Evolutionary conservation across 768 basidiomycete genomes (phyloP).

Genomic region (Steccherinum ochraceum): DNA sequence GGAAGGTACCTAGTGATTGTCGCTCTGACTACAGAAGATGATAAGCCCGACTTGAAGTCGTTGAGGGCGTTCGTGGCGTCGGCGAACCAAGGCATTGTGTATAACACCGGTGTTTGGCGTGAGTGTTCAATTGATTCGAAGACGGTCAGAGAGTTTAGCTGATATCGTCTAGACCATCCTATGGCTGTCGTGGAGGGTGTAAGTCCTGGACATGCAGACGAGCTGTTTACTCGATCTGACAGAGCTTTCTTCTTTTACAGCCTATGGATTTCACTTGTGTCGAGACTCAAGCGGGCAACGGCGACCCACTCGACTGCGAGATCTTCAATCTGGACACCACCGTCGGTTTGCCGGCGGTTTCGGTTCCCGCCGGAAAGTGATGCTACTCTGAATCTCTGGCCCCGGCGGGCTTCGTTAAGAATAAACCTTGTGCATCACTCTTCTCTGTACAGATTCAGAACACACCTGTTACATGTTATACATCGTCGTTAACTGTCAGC

Average conservation of each 20-base stretch:
- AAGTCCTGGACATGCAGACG: slow-evolving; percentile 16
- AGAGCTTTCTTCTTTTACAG: slow-evolving; percentile 36
- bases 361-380: slow-evolving; percentile 4
- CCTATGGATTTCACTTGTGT: slow-evolving; percentile 80
- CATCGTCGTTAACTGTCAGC: no score
- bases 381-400: no score
- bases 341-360: slow-evolving; percentile 12
- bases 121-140: slow-evolving; percentile 29
- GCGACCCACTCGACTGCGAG: slow-evolving; percentile 78
- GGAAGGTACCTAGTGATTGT: slow-evolving; percentile 85
- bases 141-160: background rate
- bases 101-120: slow-evolving; percentile 87
- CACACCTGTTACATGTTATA: no score
- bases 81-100: slow-evolving; percentile 79
- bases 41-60: slow-evolving; percentile 68
- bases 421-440: no score
- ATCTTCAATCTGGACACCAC: slow-evolving; percentile 45
- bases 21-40: slow-evolving; percentile 70
- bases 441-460: no score
- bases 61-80: slow-evolving; percentile 79
- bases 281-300: slow-evolving; percentile 88
- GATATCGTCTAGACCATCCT: slow-evolving; percentile 70
- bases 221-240: no score
- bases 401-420: no score
- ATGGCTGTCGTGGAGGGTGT: slow-evolving; percentile 79